Evolutionary conservation across 768 basidiomycete species (phyloP).

Genomic region (Postia placenta): DNA sequence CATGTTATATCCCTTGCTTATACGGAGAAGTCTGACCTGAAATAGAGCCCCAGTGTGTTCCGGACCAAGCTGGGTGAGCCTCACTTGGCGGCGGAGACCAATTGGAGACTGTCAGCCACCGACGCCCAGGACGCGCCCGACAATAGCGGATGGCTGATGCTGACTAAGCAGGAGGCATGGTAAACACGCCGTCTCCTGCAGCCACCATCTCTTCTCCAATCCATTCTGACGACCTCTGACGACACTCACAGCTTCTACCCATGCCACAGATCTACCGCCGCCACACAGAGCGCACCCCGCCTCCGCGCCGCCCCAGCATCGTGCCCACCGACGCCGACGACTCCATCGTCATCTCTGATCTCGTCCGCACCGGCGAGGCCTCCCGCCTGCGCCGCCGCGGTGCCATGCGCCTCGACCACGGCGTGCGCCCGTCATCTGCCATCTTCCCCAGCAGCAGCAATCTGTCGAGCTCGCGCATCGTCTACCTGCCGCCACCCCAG

Average conservation of each 20-base stretch:
- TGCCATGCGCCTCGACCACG: constrained; percentile 59
- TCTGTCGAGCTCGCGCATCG: background rate
- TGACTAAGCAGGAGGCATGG: background rate
- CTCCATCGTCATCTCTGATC: constrained; percentile 65
- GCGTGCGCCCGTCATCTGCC: constrained; percentile 7
- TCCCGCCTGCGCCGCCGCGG: constrained; percentile 69
- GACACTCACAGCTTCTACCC: too few species aligned
- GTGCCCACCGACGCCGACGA: constrained; percentile 50
- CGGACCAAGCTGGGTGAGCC: too few species aligned
- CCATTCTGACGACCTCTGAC: background rate
- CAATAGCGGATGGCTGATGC: background rate
- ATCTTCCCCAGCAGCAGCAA: constrained; percentile 6
- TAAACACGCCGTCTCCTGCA: background rate
- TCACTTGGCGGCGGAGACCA: too few species aligned
- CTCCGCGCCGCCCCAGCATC: constrained; percentile 16
- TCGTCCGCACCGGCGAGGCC: constrained; percentile 68
- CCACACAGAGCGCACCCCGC: constrained; percentile 18
- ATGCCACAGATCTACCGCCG: constrained; percentile 26
- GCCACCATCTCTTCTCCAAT: background rate
- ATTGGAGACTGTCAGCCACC: too few species aligned
- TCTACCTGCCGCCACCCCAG: background rate
- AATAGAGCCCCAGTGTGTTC: too few species aligned
- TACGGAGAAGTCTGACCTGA: too few species aligned
- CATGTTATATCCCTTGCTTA: too few species aligned
- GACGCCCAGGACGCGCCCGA: too few species aligned